Base-by-base conservation (phyloP, 2,329 filamentous ascomycete genomes). In the Colletotrichum lini region DNA sequence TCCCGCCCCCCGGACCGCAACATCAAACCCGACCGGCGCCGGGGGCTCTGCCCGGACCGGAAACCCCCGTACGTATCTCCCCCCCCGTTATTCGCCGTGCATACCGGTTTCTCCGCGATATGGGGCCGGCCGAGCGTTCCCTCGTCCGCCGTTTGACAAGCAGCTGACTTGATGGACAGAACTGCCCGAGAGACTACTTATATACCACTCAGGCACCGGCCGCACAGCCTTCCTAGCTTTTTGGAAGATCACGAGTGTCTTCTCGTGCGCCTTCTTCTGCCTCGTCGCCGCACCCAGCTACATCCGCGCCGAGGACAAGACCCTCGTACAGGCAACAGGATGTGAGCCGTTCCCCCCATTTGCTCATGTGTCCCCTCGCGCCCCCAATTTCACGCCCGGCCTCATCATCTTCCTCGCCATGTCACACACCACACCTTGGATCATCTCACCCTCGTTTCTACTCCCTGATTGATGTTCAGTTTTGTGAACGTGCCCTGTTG, bases 171-270 rank as follows among this genome's bases (percentile, higher is more conserved):
- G 26, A 3, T n/a, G 16, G 23, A 26, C 42, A 89, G 86, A 81
- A 44, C 87, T 87, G 70, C 89, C 90, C 0, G 86, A 89, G 73
- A 84, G 83, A 16, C 78, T 95, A 38, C 86, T 94, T 75, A 88
- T 97, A 73, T 97, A 94, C 80, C 92, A 95, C 81, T 91, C 91
- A 64, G 93, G 94, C 63, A 92, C 89, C 0, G 86, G 87, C 10
- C 87, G 89, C 69, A 92, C 89, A 40, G 89, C 90, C 8, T 91
- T 93, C 74, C 82, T 96, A 56, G 93, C 92, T 59, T 88, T 90
- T 77, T 80, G 93, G 73, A 94, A 94, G 76, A 82, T 96, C 67
- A 90, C 90, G 1, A 91, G 92, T 3, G 86, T 96, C 50, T 89
- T 94, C 72, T 80, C 93, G 49, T 92, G 92, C 67, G 87, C 86